Conservation (phyloP, 164 flowering plant genomes). For the Magnolia sinica region DNA sequence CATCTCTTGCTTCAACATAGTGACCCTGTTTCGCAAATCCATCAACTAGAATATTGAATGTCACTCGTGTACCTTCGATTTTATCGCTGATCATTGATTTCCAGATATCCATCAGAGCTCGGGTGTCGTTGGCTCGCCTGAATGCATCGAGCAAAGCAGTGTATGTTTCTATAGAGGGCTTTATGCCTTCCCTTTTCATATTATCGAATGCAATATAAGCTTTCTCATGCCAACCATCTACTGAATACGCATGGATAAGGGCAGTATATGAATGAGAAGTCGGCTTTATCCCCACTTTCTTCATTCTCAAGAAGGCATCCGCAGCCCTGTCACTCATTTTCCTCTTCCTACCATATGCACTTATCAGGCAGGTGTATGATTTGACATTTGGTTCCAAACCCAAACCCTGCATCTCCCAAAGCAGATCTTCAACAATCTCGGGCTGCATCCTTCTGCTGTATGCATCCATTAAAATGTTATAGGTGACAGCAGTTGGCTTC, state of each 20-base stretch:
- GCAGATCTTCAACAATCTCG: constrained; percentile 67
- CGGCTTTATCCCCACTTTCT: constrained; percentile 65
- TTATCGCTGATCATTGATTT: constrained; percentile 66
- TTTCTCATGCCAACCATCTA: constrained; percentile 83
- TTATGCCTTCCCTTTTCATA: constrained; percentile 69
- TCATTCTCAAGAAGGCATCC: constrained; percentile 86
- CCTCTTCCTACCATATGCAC: constrained; percentile 86
- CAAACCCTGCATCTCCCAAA: constrained; percentile 60
- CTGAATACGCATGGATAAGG: constrained; percentile 84
- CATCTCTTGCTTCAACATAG: constrained; percentile 80
- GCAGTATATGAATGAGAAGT: constrained; percentile 84
- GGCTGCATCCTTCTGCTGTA: constrained; percentile 92
- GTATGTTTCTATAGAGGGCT: constrained; percentile 79
- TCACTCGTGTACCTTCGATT: constrained; percentile 69
- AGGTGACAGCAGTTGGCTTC: constrained; percentile 60
- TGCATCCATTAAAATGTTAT: constrained; percentile 84
- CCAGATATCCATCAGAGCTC: constrained; percentile 68
- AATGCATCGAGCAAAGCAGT: constrained; percentile 85
- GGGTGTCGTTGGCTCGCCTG: constrained; percentile 81
- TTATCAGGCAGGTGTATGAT: constrained; percentile 80
- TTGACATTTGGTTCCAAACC: constrained; percentile 75
- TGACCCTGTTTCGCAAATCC: constrained; percentile 94
- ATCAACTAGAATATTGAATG: constrained; percentile 78
- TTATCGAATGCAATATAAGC: constrained; percentile 63
- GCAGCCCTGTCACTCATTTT: constrained; percentile 90